Conservation (phyloP, 164 flowering plant genomes). For the Aristolochia contorta region DNA sequence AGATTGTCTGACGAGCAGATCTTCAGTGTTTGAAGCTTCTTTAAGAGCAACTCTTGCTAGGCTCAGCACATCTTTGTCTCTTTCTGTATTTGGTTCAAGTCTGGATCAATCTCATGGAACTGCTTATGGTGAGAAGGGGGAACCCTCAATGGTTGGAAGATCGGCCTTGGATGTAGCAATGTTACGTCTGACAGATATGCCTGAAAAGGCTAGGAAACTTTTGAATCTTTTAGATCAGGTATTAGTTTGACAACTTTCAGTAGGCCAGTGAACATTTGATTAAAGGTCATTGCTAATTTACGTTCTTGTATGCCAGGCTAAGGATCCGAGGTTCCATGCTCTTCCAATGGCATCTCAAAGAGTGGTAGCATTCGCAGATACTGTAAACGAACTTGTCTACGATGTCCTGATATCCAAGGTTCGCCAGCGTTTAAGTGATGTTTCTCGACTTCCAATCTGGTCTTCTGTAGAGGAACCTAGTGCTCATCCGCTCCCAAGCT, state of each 20-base stretch:
- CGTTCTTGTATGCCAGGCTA: conserved; percentile 55
- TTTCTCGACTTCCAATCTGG: conserved; percentile 86
- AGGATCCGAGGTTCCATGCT: conserved; percentile 98
- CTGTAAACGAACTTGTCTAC: conserved; percentile 94
- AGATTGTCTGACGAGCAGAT: conserved; percentile 89
- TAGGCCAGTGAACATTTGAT: neutral
- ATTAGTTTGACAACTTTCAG: neutral
- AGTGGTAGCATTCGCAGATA: conserved; percentile 82
- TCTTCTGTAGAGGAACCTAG: conserved; percentile 74
- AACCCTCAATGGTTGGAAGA: conserved; percentile 48
- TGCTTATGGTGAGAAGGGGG: conserved; percentile 38
- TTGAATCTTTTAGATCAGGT: conserved; percentile 90
- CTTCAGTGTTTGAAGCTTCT: conserved; percentile 97
- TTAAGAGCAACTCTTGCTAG: conserved; percentile 89
- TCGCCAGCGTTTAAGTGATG: conserved; percentile 76
- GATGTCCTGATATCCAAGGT: conserved; percentile 97
- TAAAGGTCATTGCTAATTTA: neutral
- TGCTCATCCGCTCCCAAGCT: conserved; percentile 72
- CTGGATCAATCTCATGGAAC: conserved; percentile 38
- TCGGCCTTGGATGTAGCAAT: conserved; percentile 86
- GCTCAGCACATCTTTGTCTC: conserved; percentile 71
- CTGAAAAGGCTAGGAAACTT: conserved; percentile 83
- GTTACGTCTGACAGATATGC: conserved; percentile 71
- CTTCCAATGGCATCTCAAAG: conserved; percentile 91
- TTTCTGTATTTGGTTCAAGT: conserved; percentile 68